phyloP scores from a whole-genome alignment of 129 eudicot species.

The Escallonia rubra region DNA sequence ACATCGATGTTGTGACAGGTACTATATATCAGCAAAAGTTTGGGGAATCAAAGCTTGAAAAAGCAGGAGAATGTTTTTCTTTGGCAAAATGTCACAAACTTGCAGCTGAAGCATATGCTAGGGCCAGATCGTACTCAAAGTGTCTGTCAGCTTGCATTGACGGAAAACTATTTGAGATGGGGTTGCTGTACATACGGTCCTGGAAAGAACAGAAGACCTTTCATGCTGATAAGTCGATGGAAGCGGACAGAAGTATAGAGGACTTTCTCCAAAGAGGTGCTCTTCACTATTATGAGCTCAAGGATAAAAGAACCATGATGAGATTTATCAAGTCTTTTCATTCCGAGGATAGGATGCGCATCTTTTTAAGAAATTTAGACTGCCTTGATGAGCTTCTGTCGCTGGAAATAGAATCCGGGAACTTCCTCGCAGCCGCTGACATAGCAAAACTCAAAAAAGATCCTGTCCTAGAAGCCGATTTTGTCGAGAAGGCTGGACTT shows the following conservation, averaged over 20 bases:
- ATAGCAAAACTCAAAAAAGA: constrained; percentile 54
- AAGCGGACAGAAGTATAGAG: constrained; percentile 42
- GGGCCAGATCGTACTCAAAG: constrained; percentile 36
- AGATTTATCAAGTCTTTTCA: constrained; percentile 50
- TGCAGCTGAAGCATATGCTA: constrained; percentile 62
- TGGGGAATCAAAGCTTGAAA: constrained; percentile 26
- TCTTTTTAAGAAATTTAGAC: constrained; percentile 36
- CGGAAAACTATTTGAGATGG: constrained; percentile 38
- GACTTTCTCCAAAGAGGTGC: constrained; percentile 63
- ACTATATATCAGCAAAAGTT: constrained; percentile 29
- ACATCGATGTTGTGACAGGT: constrained; percentile 21
- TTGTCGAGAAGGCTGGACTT: constrained; percentile 43
- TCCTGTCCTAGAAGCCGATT: constrained; percentile 48
- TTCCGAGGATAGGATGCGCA: constrained; percentile 46
- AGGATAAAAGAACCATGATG: constrained; percentile 49
- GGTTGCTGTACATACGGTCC: constrained; percentile 33
- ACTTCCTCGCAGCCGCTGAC: constrained; percentile 58
- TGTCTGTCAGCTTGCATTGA: constrained; percentile 63
- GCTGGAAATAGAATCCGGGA: constrained; percentile 64
- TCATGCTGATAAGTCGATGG: constrained; percentile 10
- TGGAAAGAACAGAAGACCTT: constrained; percentile 44
- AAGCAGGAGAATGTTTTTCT: constrained; percentile 70
- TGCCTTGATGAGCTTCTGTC: constrained; percentile 57
- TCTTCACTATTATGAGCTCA: constrained; percentile 22
- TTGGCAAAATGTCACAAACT: constrained; percentile 40